A percentile compares a stretch with the other conserved stretches of the same genome.
Conservation (phyloP, 805 yeast genomes). For the Kodamaea sagamina region DNA sequence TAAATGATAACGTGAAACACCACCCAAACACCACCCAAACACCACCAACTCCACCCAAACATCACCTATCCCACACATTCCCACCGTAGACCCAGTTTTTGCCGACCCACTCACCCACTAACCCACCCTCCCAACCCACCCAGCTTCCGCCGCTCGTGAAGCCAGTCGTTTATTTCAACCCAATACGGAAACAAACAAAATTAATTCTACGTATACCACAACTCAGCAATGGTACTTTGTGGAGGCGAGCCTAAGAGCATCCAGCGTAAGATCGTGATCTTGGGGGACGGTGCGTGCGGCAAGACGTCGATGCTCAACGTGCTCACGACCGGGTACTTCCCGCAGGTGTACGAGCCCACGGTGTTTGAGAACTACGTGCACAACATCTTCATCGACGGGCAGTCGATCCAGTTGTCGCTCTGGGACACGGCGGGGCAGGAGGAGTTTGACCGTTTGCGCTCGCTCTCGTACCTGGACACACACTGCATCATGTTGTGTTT, state of each 20-base stretch:
- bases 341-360: conserved; percentile 97
- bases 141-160: no score
- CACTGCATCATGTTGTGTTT: conserved; percentile 97
- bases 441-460: conserved; percentile 92
- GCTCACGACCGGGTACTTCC: conserved; percentile 95
- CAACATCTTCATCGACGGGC: conserved; percentile 93
- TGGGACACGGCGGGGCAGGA: conserved; percentile 99
- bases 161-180: conserved; percentile 4
- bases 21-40: no score
- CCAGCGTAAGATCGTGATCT: conserved; percentile 88
- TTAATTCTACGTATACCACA: conserved; percentile 4
- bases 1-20: no score
- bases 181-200: conserved; percentile 7
- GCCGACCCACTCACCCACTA: no score
- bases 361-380: conserved; percentile 97
- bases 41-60: no score
- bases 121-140: no score
- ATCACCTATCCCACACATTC: no score
- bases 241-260: conserved; percentile 51
- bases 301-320: conserved; percentile 93
- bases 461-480: conserved; percentile 90
- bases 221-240: conserved; percentile 40
- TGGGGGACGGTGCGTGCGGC: conserved; percentile 99
- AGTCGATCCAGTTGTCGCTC: conserved; percentile 84
- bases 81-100: no score